Conservation (phyloP, 1,139 yeast genomes). For the Kurtzmaniella quercitrusa region DNA sequence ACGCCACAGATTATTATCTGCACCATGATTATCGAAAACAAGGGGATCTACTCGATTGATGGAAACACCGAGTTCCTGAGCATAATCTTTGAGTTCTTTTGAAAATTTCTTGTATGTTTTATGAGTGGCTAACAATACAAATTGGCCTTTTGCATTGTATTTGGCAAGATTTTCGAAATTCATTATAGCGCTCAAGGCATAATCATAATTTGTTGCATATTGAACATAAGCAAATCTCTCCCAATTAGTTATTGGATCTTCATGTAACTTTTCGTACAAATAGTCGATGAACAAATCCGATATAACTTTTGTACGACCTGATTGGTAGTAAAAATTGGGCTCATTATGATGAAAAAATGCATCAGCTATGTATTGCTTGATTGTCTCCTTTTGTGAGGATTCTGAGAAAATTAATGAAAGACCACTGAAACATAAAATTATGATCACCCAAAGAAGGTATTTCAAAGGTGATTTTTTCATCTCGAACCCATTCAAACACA, state of each 20-base stretch:
- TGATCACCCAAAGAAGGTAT: background rate
- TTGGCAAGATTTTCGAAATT: slow-evolving; percentile 23
- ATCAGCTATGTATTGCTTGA: background rate
- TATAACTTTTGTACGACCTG: background rate
- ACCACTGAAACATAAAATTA: background rate
- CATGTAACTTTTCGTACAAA: background rate
- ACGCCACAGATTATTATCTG: background rate
- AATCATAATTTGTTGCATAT: slow-evolving; percentile 31
- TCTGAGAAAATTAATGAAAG: background rate
- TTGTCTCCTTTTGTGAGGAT: background rate
- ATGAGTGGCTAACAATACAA: slow-evolving; percentile 18
- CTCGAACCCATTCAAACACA: too few relatives aligned
- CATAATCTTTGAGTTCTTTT: background rate
- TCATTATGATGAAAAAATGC: background rate
- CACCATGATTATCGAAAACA: background rate
- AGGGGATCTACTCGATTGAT: background rate
- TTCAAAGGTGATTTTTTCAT: background rate
- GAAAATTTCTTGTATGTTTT: background rate
- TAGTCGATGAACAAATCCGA: background rate
- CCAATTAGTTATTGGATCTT: background rate
- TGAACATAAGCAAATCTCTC: slow-evolving; percentile 27
- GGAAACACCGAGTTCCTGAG: background rate
- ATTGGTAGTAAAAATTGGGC: background rate
- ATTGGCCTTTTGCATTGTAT: slow-evolving; percentile 18
- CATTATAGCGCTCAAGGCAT: slow-evolving; percentile 27